These are phyloP conservation scores for Babesia ovata DNA, from an alignment of 169 alveolate genomes.

Conservation along the genomic window DNA sequence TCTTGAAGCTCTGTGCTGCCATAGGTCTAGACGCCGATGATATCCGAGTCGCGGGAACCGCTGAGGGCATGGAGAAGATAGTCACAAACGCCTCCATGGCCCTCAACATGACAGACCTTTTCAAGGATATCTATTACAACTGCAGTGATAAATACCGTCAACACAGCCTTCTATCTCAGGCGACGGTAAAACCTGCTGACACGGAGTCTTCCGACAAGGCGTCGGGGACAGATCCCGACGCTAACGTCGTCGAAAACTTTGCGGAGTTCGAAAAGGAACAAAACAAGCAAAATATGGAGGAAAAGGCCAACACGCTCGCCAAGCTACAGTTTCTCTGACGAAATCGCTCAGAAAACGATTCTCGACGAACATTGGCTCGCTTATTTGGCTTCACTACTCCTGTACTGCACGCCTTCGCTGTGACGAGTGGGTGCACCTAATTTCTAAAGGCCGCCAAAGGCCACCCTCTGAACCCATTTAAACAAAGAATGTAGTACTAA, in stretches of 20 bases:
- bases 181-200: conserved; percentile 2
- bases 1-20: conserved; percentile 8
- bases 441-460: neutral
- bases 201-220: conserved; percentile 4
- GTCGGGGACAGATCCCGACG: conserved; percentile 3
- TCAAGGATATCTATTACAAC: conserved; percentile 59
- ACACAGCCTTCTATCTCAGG: conserved; percentile 52
- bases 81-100: conserved; percentile 43
- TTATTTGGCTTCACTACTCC: neutral
- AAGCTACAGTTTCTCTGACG: conserved; percentile 57
- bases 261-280: conserved; percentile 62
- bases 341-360: neutral
- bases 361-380: neutral
- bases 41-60: conserved; percentile 14
- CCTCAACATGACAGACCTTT: conserved; percentile 61
- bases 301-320: conserved; percentile 40
- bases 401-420: neutral
- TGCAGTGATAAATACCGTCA: conserved; percentile 58
- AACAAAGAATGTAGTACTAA: neutral
- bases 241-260: conserved; percentile 20
- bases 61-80: conserved; percentile 41
- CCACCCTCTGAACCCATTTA: neutral
- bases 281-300: conserved; percentile 28
- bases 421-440: neutral
- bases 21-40: conserved; percentile 52